phyloP scores from a whole-genome alignment of 768 basidiomycete genomes.

The Boletus subcaerulescens region DNA sequence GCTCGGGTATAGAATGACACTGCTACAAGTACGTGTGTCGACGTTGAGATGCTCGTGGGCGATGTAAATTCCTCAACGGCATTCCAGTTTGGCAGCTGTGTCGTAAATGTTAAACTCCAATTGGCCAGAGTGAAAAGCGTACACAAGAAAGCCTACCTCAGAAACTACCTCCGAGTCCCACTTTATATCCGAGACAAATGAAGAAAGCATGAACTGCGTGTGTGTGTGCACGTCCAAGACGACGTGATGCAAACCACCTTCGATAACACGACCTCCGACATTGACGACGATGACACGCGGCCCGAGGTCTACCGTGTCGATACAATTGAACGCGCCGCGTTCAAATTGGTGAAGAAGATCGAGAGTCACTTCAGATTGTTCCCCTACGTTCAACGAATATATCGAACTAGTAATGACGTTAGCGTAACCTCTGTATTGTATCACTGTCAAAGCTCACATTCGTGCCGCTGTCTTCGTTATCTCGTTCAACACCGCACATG shows the following conservation, averaged over 20 bases:
- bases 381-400: slow-evolving; percentile 3
- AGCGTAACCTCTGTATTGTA: not conserved
- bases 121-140: not conserved
- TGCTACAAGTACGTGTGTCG: slow-evolving; percentile 18
- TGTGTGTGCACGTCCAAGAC: slow-evolving; percentile 17
- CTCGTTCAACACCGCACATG: slow-evolving; percentile 14
- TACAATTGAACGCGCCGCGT: not conserved
- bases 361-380: slow-evolving; percentile 2
- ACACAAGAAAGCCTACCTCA: slow-evolving; percentile 5
- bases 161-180: not conserved
- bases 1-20: not conserved
- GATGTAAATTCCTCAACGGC: not conserved
- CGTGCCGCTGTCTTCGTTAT: not conserved
- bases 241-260: not conserved
- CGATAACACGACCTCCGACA: not conserved
- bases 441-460: slow-evolving; percentile 1
- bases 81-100: not conserved
- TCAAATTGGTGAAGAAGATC: slow-evolving; percentile 15
- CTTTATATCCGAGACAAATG: not conserved
- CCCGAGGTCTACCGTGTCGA: slow-evolving; percentile 4
- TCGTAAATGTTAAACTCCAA: not conserved
- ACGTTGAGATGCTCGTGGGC: slow-evolving; percentile 14
- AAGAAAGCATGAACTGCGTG: not conserved
- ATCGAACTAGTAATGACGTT: slow-evolving; percentile 5
- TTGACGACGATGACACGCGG: slow-evolving; percentile 13